Evolutionary conservation across 1,284 basidiomycete genomes (phyloP).

Genomic region (Ganoderma resinaceum): DNA sequence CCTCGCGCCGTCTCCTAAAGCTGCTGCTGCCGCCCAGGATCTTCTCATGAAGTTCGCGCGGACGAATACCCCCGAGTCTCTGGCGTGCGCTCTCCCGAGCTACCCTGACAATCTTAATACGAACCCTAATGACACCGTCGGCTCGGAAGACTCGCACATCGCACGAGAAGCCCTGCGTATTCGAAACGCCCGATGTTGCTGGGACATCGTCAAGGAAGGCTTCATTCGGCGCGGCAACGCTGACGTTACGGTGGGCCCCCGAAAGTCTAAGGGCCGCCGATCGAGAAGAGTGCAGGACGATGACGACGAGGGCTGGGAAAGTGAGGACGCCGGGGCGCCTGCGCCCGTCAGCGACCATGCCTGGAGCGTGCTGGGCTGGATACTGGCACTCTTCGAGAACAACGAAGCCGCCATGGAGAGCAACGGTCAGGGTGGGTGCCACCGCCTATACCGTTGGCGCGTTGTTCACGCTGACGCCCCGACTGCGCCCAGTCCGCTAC

Average conservation of each 20-base stretch:
- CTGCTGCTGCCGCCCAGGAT: constrained; percentile 57
- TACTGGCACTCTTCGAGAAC: constrained; percentile 68
- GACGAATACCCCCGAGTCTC: constrained; percentile 61
- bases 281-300: constrained; percentile 26
- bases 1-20: constrained; percentile 50
- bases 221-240: constrained; percentile 49
- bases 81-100: constrained; percentile 62
- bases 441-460: constrained; percentile 5
- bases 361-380: constrained; percentile 71
- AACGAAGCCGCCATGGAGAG: constrained; percentile 54
- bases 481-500: constrained; percentile 50
- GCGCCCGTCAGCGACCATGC: constrained; percentile 60
- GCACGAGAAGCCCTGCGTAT: constrained; percentile 60
- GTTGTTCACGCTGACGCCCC: constrained; percentile 7
- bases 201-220: constrained; percentile 63
- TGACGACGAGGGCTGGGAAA: constrained; percentile 35
- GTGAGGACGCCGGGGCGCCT: constrained; percentile 37
- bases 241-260: constrained; percentile 16
- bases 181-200: constrained; percentile 60
- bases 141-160: constrained; percentile 62
- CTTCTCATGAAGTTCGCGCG: constrained; percentile 61
- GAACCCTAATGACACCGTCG: constrained; percentile 28
- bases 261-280: constrained; percentile 35
- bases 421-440: constrained; percentile 42
- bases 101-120: constrained; percentile 40